Evolutionary conservation across 2,329 filamentous ascomycete species (phyloP), one percentile per base, ranked within the genome.

Genomic region (Dactylonectria macrodidyma): DNA sequence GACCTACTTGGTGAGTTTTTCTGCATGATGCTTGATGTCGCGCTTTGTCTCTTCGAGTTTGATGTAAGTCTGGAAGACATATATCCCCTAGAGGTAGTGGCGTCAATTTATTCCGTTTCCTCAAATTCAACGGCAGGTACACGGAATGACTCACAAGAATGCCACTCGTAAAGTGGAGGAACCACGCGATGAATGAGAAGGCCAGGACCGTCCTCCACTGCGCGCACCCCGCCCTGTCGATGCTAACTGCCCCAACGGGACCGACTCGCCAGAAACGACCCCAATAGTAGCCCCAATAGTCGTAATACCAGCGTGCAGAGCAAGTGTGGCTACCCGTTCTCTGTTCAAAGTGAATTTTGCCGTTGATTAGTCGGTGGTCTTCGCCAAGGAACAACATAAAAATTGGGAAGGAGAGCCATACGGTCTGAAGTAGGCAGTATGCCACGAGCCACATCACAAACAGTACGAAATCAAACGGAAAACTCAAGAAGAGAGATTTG

Each of bases 231-330:
- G 19, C 19, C 19, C 19, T 71, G n/a, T 59, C 36, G 26, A 74
- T 58, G 19, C 19, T 34, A 5, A 70, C 67, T 2, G 10, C 44
- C 1, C 68, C 67, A 19, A 67, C 38, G 3, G 19, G 8, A 9
- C 44, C 61, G 6, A 44, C 26, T 2, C 63, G 11, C 68, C 68
- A 73, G 38, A 19, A 72, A 2, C 69, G 62, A 6, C 74, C 71
- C 76, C 76, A 78, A 44, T 76, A 76, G 58, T 75, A 77, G 30
- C 73, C 72, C 76, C 76, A 78, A 54, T 77, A 75, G 16, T 71
- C 62, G 30, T 69, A 30, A 44, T 75, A 76, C 76, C 76, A 78
- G 11, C 5, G 3, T 1, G 69, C 34, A 7, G 62, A 50, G 59
- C 75, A 77, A 14, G 59, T n/a, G 6, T 62, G n/a, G 16, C 48